Evolutionary conservation across 2,329 filamentous ascomycete genomes (phyloP).

Genomic region (Trichophyton benhamiae): DNA sequence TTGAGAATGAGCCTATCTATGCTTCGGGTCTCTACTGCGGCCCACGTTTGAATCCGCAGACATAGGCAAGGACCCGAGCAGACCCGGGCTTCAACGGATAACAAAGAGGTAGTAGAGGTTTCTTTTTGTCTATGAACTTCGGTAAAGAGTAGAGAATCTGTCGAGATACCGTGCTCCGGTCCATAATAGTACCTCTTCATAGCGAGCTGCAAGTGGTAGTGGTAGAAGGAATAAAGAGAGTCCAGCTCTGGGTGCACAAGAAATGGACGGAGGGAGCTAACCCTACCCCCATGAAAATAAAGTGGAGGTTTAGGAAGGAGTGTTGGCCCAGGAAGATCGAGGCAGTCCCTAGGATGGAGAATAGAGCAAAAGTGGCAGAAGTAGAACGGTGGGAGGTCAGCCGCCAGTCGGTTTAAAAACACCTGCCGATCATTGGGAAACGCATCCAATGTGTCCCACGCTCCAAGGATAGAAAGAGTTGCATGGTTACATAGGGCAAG

Average conservation of each 20-base stretch:
- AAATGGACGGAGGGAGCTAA: not conserved
- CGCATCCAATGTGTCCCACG: not conserved
- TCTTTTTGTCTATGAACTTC: not conserved
- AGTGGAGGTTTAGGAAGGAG: not conserved
- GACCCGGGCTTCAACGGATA: not conserved
- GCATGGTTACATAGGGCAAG: not conserved
- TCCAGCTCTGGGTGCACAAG: not conserved
- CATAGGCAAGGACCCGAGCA: not conserved
- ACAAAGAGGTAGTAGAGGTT: not conserved
- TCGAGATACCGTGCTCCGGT: slow-evolving; percentile 3
- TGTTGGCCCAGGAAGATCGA: not conserved
- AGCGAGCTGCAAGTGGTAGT: not conserved
- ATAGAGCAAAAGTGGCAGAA: not conserved
- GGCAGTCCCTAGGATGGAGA: not conserved
- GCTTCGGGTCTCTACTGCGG: not conserved
- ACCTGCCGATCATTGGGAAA: not conserved
- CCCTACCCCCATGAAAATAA: too few species aligned
- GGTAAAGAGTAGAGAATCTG: not conserved
- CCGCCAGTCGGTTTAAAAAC: not conserved
- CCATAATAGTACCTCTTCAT: slow-evolving; percentile 3
- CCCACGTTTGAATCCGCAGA: slow-evolving; percentile 2
- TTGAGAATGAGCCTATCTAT: not conserved
- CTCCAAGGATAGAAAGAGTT: not conserved
- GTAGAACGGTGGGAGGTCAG: not conserved
- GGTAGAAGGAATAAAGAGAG: not conserved